Conservation (phyloP, 352 stramenopile genomes). For the Phytopythium boreale region DNA sequence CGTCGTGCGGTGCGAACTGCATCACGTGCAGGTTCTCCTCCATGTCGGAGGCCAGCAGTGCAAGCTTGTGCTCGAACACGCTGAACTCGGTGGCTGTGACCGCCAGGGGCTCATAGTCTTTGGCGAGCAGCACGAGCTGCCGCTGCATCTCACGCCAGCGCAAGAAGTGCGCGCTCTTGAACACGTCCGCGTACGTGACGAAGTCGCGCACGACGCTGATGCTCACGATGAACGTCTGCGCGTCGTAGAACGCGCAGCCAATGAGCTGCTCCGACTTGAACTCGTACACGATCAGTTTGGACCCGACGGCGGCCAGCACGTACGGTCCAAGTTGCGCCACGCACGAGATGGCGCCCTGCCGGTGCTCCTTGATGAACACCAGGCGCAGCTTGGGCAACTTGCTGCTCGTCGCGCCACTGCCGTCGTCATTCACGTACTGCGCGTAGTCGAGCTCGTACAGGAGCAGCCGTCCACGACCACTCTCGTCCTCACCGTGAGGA, state of each 20-base stretch:
- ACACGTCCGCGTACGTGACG: slow-evolving; percentile 85
- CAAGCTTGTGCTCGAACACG: slow-evolving; percentile 69
- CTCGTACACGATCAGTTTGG: slow-evolving; percentile 88
- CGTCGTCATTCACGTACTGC: slow-evolving; percentile 80
- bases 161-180: slow-evolving; percentile 88
- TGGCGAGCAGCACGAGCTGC: slow-evolving; percentile 75
- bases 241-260: slow-evolving; percentile 85
- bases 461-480: slow-evolving; percentile 73
- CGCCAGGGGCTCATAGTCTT: slow-evolving; percentile 82
- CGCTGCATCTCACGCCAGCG: slow-evolving; percentile 84
- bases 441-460: slow-evolving; percentile 89
- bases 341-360: slow-evolving; percentile 77
- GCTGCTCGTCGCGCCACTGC: slow-evolving; percentile 54
- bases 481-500: slow-evolving; percentile 85
- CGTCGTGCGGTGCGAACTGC: slow-evolving; percentile 83
- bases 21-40: slow-evolving; percentile 87
- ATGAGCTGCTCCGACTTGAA: slow-evolving; percentile 88
- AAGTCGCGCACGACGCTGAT: slow-evolving; percentile 83
- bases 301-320: slow-evolving; percentile 79
- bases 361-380: slow-evolving; percentile 86
- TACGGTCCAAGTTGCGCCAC: slow-evolving; percentile 78
- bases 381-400: slow-evolving; percentile 81
- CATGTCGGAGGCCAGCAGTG: slow-evolving; percentile 74
- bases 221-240: slow-evolving; percentile 86
- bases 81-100: slow-evolving; percentile 83